A percentile compares a stretch with the other conserved stretches of the same genome.
Conservation (phyloP, 768 basidiomycete genomes). For the Tricholoma flavovirens region DNA sequence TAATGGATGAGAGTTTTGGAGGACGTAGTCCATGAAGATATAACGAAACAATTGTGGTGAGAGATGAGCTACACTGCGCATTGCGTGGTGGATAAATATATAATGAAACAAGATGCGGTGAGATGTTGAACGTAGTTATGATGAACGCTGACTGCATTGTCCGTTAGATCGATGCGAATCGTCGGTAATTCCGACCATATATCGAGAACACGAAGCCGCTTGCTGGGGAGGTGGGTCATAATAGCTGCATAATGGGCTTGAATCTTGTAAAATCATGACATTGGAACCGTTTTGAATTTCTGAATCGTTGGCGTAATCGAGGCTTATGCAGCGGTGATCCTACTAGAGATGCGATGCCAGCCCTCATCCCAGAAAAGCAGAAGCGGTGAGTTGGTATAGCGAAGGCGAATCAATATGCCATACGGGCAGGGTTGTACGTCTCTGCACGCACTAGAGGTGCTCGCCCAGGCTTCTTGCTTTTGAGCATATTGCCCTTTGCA, state of each 20-base stretch:
- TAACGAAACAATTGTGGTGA: conserved; percentile 18
- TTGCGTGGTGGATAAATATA: conserved; percentile 19
- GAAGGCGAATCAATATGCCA: conserved; percentile 34
- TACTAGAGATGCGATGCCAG: not conserved
- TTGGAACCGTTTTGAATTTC: conserved; percentile 10
- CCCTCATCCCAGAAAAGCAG: not conserved
- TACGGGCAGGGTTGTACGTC: conserved; percentile 60
- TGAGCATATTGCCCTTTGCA: conserved; percentile 48
- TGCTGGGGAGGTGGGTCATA: conserved; percentile 12
- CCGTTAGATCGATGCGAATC: conserved; percentile 3
- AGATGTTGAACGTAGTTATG: conserved; percentile 8
- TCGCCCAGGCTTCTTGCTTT: conserved; percentile 51
- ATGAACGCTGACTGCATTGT: conserved; percentile 4
- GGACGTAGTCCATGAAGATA: conserved; percentile 18
- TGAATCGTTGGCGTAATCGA: conserved; percentile 4
- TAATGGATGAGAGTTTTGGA: not conserved
- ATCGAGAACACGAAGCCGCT: conserved; percentile 3
- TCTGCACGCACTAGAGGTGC: conserved; percentile 54
- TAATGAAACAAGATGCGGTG: conserved; percentile 13
- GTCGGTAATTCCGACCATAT: not conserved
- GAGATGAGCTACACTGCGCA: conserved; percentile 14
- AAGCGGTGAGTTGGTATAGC: not conserved
- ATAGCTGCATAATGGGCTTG: conserved; percentile 13
- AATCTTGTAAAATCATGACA: conserved; percentile 9
- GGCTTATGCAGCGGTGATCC: conserved; percentile 4